Evolutionary conservation across 306 rosid species (phyloP), one percentile per base, ranked within the genome.

Genomic region (Cotoneaster glaucophyllus): DNA sequence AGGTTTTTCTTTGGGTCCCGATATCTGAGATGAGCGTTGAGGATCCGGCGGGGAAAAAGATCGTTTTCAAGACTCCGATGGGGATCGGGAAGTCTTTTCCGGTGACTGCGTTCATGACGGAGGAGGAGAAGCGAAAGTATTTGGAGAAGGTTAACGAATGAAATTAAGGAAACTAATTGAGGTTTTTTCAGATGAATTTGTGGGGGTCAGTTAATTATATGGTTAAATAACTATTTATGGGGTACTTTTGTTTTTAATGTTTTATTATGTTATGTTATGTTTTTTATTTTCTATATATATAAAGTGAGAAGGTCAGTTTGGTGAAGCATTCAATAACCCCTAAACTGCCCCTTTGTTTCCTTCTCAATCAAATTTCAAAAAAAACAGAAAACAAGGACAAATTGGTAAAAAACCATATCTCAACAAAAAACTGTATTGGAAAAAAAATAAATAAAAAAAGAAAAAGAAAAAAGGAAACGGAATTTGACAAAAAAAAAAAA

Each of bases 31-130:
- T 92, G 96, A 70, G 87, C 78, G 82, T 90, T 11, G 93, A 92
- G 6, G 90, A 84, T 31, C 87, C 84, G 0, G 73, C 66, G 4
- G 66, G 67, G 15, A 48, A 79, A 64, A 90, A 90, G 76, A 92
- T 90, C 1, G 3, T 73, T 2, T 92, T 92, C 80, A 87, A 77
- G 85, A 90, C 97, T 39, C 92, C 92, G 0, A 24, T 92, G 84
- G 97, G 97, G 10, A 85, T 92, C 5, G 96, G 97, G 0, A 90
- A 59, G 83, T 83, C 96, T n/a, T 90, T 84, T 67, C 96, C 88
- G 12, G 0, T 86, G 3, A 84, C 87, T 1, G 90, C 90, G 1
- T 92, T 90, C 70, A 92, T 90, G 92, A 86, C 81, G 3, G 81
- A 78, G 43, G 86, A 88, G 52, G 93, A 92, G 76, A 77, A 92